Conservation (phyloP, 2,329 filamentous ascomycete genomes). For the Volutella citrinella region DNA sequence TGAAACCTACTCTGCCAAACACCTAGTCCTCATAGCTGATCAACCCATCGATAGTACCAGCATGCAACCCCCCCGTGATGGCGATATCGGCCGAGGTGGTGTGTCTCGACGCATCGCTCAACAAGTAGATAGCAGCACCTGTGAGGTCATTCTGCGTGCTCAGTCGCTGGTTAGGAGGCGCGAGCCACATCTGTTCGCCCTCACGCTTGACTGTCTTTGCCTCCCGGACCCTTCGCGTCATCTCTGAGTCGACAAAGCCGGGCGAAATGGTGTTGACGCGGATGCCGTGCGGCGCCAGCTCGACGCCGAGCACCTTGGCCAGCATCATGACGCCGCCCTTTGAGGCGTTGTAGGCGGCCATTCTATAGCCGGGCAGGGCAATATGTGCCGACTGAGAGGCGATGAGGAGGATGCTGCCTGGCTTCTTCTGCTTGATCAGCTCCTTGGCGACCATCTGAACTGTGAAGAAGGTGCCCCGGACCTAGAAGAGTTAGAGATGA, state of each 20-base stretch:
- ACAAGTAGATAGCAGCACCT: conserved; percentile 36
- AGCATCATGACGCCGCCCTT: conserved; percentile 38
- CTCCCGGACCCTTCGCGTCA: conserved; percentile 26
- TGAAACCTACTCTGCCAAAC: too few species aligned
- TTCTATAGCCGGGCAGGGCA: conserved; percentile 6
- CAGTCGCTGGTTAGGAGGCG: conserved; percentile 34
- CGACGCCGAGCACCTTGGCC: conserved; percentile 31
- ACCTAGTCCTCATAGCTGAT: too few species aligned
- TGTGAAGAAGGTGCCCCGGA: conserved; percentile 38
- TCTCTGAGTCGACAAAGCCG: conserved; percentile 33
- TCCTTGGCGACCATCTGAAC: conserved; percentile 36
- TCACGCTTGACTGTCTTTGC: conserved; percentile 26
- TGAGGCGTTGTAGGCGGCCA: conserved; percentile 37
- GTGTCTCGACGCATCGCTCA: conserved; percentile 38
- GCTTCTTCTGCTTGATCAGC: conserved; percentile 32
- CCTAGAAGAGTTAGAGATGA: conserved; percentile 17
- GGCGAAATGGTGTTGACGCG: conserved; percentile 35
- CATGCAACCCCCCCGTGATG: conserved; percentile 40
- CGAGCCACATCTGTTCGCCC: conserved; percentile 32
- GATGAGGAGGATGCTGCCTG: conserved; percentile 33
- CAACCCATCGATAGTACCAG: too few species aligned
- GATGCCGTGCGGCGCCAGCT: conserved; percentile 32
- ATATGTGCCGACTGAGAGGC: conserved; percentile 8
- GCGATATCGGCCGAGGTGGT: conserved; percentile 40
- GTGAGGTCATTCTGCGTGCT: conserved; percentile 39